These are phyloP conservation scores for Didymella sp. DNA, from an alignment of 2,329 filamentous ascomycete species.

Conservation along the genomic window DNA sequence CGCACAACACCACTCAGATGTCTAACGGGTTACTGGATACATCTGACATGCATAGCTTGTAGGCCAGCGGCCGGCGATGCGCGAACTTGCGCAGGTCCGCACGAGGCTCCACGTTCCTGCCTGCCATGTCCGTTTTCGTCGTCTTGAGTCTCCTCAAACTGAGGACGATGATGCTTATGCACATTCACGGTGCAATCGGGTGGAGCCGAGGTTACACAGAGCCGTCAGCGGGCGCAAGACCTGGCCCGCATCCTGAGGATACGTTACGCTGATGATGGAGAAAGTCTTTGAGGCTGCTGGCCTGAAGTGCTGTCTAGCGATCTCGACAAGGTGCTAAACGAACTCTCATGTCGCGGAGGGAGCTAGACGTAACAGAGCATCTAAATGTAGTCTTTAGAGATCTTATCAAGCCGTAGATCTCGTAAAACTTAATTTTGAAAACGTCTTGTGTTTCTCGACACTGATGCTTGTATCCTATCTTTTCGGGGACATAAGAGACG, in stretches of 20 bases:
- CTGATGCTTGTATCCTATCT: no score
- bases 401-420: no score
- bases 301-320: background rate
- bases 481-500: no score
- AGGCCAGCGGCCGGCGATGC: background rate
- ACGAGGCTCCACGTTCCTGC: constrained; percentile 6
- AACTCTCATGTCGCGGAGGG: no score
- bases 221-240: background rate
- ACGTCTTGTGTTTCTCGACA: no score
- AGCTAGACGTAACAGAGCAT: no score
- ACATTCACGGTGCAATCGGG: background rate
- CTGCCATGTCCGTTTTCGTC: constrained; percentile 9
- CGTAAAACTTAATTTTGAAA: no score
- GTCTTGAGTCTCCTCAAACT: background rate
- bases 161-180: constrained; percentile 4
- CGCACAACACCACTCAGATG: constrained; percentile 1
- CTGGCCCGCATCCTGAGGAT: background rate
- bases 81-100: constrained; percentile 8
- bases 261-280: constrained; percentile 15
- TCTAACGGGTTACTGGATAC: background rate
- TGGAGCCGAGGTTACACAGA: constrained; percentile 13
- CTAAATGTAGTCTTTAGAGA: no score
- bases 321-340: background rate
- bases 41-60: constrained; percentile 6
- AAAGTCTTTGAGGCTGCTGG: background rate